Conservation (phyloP, 2,329 filamentous ascomycete genomes). For the Fusarium devonianum region DNA sequence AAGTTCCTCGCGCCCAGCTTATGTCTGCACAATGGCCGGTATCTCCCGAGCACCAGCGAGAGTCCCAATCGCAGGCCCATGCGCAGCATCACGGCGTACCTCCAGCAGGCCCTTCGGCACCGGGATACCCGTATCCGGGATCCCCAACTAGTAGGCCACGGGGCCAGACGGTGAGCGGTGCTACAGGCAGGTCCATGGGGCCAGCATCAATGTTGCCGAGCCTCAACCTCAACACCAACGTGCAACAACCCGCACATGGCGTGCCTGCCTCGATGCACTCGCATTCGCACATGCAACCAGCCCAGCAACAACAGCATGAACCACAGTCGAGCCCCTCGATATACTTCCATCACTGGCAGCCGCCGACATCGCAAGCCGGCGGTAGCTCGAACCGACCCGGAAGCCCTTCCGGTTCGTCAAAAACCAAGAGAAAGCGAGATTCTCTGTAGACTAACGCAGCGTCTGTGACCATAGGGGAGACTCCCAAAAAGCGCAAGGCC, state of each 20-base stretch:
- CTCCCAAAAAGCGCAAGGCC: constrained; percentile 86
- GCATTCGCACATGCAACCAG: constrained; percentile 61
- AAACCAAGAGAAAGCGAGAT: constrained; percentile 57
- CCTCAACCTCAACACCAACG: constrained; percentile 56
- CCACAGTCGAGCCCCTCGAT: constrained; percentile 71
- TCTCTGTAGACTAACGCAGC: constrained; percentile 51
- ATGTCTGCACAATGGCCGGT: constrained; percentile 57
- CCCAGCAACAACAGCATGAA: constrained; percentile 65
- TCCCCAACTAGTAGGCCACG: constrained; percentile 60
- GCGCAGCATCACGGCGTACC: constrained; percentile 51
- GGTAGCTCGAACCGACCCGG: constrained; percentile 70
- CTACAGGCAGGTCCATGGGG: constrained; percentile 48
- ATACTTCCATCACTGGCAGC: constrained; percentile 94
- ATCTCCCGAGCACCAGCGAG: constrained; percentile 63
- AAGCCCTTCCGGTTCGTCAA: constrained; percentile 77
- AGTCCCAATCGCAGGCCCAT: constrained; percentile 55
- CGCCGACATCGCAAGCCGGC: constrained; percentile 71
- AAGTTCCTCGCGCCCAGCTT: constrained; percentile 58
- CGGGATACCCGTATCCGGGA: constrained; percentile 55
- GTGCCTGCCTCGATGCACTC: constrained; percentile 46
- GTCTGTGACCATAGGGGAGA: constrained; percentile 67
- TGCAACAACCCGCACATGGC: constrained; percentile 47
- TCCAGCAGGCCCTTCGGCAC: constrained; percentile 44
- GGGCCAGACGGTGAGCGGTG: constrained; percentile 57
- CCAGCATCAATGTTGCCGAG: constrained; percentile 52